phyloP scores from a whole-genome alignment of 129 eudicot species.

The Heracleum sosnowskyi region DNA sequence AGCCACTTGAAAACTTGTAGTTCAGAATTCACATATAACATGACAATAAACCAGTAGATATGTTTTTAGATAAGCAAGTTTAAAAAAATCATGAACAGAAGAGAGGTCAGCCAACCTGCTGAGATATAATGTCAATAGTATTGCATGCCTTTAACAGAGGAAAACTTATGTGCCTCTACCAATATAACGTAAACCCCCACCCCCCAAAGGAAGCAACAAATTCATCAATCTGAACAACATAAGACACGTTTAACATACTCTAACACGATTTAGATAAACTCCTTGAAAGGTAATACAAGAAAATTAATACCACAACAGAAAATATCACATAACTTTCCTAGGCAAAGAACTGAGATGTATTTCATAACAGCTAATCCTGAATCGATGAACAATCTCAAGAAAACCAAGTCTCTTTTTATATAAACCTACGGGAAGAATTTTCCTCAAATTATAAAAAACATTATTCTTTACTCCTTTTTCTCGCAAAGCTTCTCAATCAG shows the following conservation, averaged over 20 bases:
- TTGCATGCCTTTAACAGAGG: too few relatives aligned
- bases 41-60: too few relatives aligned
- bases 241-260: neutral
- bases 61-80: too few relatives aligned
- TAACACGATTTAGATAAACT: neutral
- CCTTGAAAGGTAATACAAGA: neutral
- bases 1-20: too few relatives aligned
- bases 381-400: neutral
- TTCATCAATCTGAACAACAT: neutral
- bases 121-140: too few relatives aligned
- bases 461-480: constrained; percentile 1
- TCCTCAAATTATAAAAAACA: constrained; percentile 2
- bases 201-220: too few relatives aligned
- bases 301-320: neutral
- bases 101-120: too few relatives aligned
- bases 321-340: neutral
- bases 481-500: constrained; percentile 56
- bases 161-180: too few relatives aligned
- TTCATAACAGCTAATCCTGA: neutral
- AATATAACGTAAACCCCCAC: neutral
- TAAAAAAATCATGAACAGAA: too few relatives aligned
- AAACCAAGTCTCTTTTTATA: neutral
- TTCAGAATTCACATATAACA: too few relatives aligned
- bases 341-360: neutral
- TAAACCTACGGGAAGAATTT: neutral